A percentile compares a stretch with the other conserved stretches of the same genome.
Evolutionary conservation across 1,139 yeast species (phyloP).

Genomic region (Geotrichum aggregatum): DNA sequence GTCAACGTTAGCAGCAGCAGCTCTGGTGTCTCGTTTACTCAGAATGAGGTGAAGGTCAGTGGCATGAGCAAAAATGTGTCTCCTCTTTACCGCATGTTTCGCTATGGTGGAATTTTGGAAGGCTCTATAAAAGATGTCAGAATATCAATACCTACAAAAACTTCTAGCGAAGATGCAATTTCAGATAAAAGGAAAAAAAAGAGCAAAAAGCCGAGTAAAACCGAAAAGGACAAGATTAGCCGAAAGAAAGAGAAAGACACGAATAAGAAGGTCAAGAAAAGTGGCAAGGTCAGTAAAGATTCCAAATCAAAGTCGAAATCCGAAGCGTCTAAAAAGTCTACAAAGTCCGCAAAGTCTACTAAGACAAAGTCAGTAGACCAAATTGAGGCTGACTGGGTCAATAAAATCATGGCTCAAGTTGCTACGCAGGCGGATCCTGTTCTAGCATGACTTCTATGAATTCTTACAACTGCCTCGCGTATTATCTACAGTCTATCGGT

Average conservation of each 20-base stretch:
- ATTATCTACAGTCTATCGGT: not conserved
- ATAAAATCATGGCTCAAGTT: constrained; percentile 19
- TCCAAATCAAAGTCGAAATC: constrained; percentile 4
- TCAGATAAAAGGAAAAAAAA: constrained; percentile 27
- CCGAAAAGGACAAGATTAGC: constrained; percentile 10
- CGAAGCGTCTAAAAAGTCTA: constrained; percentile 18
- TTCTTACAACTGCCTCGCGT: not conserved
- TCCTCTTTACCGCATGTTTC: constrained; percentile 59
- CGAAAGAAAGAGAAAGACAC: constrained; percentile 8
- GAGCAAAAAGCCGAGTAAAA: constrained; percentile 23
- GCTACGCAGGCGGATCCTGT: not conserved
- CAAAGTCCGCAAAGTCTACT: constrained; percentile 2
- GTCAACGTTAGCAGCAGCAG: constrained; percentile 44
- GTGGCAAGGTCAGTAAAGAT: constrained; percentile 8
- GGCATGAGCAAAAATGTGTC: constrained; percentile 41
- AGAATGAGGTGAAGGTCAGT: constrained; percentile 35
- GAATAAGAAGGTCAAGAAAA: constrained; percentile 6
- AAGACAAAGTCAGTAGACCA: not conserved
- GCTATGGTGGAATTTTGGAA: constrained; percentile 73
- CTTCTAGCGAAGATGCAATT: constrained; percentile 22
- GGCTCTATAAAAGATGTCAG: constrained; percentile 56
- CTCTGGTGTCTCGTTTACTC: constrained; percentile 35
- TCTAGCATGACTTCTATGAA: not conserved
- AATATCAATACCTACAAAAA: constrained; percentile 29
- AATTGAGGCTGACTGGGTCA: constrained; percentile 18